Evolutionary conservation across 78 protist species (phyloP).

Genomic region (Dictyostelium discoideum): DNA sequence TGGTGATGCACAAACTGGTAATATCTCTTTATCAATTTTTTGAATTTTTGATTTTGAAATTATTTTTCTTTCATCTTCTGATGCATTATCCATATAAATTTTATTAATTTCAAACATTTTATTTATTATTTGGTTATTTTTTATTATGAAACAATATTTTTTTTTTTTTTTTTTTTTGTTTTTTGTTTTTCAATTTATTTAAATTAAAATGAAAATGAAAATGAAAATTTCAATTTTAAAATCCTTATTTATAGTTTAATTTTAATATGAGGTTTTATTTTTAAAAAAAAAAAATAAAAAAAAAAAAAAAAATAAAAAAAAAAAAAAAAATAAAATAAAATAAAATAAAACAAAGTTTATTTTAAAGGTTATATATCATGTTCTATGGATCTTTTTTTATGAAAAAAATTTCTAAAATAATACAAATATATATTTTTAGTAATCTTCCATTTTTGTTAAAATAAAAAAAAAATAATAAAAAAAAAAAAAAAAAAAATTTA

Average conservation of each 20-base stretch:
- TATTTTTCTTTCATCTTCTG: not conserved
- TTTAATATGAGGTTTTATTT: not conserved
- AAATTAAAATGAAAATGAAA: too few relatives aligned
- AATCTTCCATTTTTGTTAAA: not conserved
- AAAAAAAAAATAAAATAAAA: too few relatives aligned
- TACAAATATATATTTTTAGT: not conserved
- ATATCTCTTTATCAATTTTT: not conserved
- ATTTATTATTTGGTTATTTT: not conserved
- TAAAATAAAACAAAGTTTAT: too few relatives aligned
- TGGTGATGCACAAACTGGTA: not conserved
- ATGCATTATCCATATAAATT: not conserved
- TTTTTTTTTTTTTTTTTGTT: too few relatives aligned
- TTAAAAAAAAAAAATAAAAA: too few relatives aligned
- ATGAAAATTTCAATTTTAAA: not conserved
- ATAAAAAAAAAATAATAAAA: too few relatives aligned
- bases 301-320: too few relatives aligned
- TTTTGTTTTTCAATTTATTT: too few relatives aligned
- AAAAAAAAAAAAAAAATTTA: too few relatives aligned
- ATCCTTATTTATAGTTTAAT: not conserved
- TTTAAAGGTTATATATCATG: not conserved
- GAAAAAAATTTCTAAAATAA: not conserved
- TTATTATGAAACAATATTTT: too few relatives aligned
- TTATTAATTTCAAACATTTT: slow-evolving; percentile 5
- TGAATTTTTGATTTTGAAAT: not conserved
- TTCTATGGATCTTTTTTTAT: too few relatives aligned